A percentile compares a stretch with the other conserved stretches of the same genome.
Evolutionary conservation across 768 basidiomycete genomes (phyloP).

Genomic region (Mycena maculata): DNA sequence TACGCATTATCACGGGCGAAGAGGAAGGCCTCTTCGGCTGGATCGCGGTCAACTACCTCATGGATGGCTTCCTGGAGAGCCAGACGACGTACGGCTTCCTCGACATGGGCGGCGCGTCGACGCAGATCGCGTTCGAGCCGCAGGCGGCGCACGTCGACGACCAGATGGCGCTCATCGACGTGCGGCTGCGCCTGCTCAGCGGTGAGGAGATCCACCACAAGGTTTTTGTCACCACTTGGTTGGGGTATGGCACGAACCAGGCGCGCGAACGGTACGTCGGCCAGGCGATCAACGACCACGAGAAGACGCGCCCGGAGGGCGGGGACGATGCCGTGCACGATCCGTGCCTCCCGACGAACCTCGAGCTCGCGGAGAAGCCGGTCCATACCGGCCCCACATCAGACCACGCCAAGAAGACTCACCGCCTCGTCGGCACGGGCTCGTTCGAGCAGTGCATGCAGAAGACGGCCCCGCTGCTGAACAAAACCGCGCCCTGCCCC

Average conservation of each 20-base stretch:
- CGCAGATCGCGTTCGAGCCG: slow-evolving; percentile 98
- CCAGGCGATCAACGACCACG: slow-evolving; percentile 68
- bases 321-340: slow-evolving; percentile 68
- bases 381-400: slow-evolving; percentile 54
- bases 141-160: slow-evolving; percentile 65
- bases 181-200: slow-evolving; percentile 81
- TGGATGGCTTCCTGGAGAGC: slow-evolving; percentile 89
- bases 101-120: slow-evolving; percentile 99
- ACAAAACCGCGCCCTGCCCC: slow-evolving; percentile 85
- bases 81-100: slow-evolving; percentile 95
- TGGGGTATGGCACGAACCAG: slow-evolving; percentile 98
- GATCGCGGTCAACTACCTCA: slow-evolving; percentile 99
- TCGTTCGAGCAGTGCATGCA: slow-evolving; percentile 88
- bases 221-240: slow-evolving; percentile 98
- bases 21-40: slow-evolving; percentile 99
- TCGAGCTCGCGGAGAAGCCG: slow-evolving; percentile 70
- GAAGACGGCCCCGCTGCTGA: slow-evolving; percentile 80
- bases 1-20: slow-evolving; percentile 96
- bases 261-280: slow-evolving; percentile 94
- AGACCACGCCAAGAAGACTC: slow-evolving; percentile 61
- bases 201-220: slow-evolving; percentile 91
- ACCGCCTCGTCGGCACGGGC: slow-evolving; percentile 85
- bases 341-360: slow-evolving; percentile 88
- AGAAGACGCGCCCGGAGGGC: slow-evolving; percentile 49
- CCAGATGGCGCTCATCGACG: slow-evolving; percentile 77